Conservation (phyloP, 2,329 filamentous ascomycete genomes). For the Alternaria ventricosa region DNA sequence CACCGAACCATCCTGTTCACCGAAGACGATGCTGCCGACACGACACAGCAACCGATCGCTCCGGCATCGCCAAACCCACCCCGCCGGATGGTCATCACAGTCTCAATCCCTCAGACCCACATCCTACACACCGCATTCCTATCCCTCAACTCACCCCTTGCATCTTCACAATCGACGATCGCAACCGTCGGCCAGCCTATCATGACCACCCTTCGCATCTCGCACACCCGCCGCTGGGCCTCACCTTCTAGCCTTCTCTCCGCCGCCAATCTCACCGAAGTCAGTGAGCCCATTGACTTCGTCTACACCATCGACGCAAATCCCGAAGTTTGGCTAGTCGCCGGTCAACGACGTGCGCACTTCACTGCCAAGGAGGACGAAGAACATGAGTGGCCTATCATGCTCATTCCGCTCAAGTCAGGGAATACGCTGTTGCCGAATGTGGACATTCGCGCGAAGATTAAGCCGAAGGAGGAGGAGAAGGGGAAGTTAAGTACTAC, state of each 20-base stretch:
- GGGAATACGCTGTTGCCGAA: constrained; percentile 79
- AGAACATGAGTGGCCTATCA: constrained; percentile 64
- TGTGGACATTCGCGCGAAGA: constrained; percentile 75
- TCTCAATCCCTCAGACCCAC: constrained; percentile 84
- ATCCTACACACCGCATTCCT: constrained; percentile 83
- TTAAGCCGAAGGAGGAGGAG: constrained; percentile 44
- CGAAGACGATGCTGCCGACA: not conserved
- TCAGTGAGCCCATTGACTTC: constrained; percentile 69
- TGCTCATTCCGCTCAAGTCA: constrained; percentile 80
- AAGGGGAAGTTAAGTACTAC: constrained; percentile 12
- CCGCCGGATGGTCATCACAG: constrained; percentile 80
- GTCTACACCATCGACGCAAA: constrained; percentile 81
- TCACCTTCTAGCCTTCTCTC: constrained; percentile 28
- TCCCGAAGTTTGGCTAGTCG: constrained; percentile 81
- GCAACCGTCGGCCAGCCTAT: constrained; percentile 70
- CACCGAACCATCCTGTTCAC: constrained; percentile 34
- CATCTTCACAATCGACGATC: constrained; percentile 40
- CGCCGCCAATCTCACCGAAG: constrained; percentile 33
- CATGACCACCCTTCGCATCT: constrained; percentile 65
- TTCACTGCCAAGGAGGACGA: constrained; percentile 66
- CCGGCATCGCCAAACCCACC: constrained; percentile 49
- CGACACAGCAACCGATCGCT: constrained; percentile 20
- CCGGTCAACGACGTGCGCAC: constrained; percentile 79
- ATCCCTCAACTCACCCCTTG: constrained; percentile 54
- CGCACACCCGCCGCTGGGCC: constrained; percentile 63